Evolutionary conservation across 805 yeast genomes (phyloP).

Genomic region (Ogataea paradorogensis): DNA sequence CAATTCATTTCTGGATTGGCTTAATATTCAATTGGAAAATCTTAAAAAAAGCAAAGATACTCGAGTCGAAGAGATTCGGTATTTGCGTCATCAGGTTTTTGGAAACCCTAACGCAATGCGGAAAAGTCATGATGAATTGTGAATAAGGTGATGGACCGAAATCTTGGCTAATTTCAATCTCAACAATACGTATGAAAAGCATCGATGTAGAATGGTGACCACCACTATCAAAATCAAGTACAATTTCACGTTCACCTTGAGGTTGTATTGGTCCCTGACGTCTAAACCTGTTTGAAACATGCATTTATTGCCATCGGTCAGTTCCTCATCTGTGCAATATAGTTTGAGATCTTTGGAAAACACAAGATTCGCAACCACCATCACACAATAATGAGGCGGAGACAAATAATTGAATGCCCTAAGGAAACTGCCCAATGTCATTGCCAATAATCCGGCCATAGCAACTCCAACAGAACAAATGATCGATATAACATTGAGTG

Average conservation of each 20-base stretch:
- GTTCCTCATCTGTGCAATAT: slow-evolving; percentile 39
- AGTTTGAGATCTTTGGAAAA: slow-evolving; percentile 49
- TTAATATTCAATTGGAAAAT: slow-evolving; percentile 43
- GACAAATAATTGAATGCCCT: slow-evolving; percentile 71
- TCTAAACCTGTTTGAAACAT: slow-evolving; percentile 49
- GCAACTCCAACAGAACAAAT: slow-evolving; percentile 68
- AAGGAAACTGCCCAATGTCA: slow-evolving; percentile 68
- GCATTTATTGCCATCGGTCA: slow-evolving; percentile 40
- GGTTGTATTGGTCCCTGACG: slow-evolving; percentile 51
- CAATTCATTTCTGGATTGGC: slow-evolving; percentile 59
- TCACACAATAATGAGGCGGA: slow-evolving; percentile 72
- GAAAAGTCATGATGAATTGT: slow-evolving; percentile 56
- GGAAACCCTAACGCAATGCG: slow-evolving; percentile 75
- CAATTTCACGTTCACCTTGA: slow-evolving; percentile 37
- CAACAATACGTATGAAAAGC: slow-evolving; percentile 34
- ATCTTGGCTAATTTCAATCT: slow-evolving; percentile 24
- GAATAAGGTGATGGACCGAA: slow-evolving; percentile 14
- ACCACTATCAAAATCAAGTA: slow-evolving; percentile 40
- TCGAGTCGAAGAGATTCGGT: slow-evolving; percentile 29
- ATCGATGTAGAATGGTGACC: slow-evolving; percentile 41
- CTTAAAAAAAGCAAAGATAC: slow-evolving; percentile 22
- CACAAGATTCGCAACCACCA: slow-evolving; percentile 56
- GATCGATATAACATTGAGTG: slow-evolving; percentile 68
- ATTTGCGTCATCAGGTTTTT: slow-evolving; percentile 59
- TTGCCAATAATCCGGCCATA: slow-evolving; percentile 83